These are phyloP conservation scores for Arthroderma sp. DNA, from an alignment of 2,329 filamentous ascomycete species.

Conservation along the genomic window DNA sequence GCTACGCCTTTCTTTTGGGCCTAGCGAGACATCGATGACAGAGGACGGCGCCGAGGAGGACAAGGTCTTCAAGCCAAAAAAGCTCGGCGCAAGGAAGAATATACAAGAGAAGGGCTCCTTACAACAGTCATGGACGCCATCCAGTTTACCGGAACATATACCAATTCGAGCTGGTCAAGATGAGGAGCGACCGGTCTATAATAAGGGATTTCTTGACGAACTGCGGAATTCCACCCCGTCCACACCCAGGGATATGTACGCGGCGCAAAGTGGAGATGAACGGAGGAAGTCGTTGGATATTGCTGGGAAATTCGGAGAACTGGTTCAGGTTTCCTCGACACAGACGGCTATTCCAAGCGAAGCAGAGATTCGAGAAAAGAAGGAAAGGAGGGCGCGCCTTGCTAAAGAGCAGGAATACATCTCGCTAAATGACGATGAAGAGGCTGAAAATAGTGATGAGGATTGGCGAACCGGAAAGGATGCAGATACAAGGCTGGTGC, in stretches of 20 bases:
- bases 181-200: slow-evolving; percentile 66
- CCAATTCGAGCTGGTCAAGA: slow-evolving; percentile 48
- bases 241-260: slow-evolving; percentile 50
- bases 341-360: slow-evolving; percentile 56
- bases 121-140: slow-evolving; percentile 39
- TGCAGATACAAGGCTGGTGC: slow-evolving; percentile 59
- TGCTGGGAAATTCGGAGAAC: slow-evolving; percentile 35
- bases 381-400: slow-evolving; percentile 69
- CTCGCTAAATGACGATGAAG: slow-evolving; percentile 19
- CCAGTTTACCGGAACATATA: slow-evolving; percentile 37
- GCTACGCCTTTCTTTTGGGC: slow-evolving; percentile 5
- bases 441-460: slow-evolving; percentile 20
- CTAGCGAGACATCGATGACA: slow-evolving; percentile 3
- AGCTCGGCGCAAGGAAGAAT: slow-evolving; percentile 48
- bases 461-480: slow-evolving; percentile 40
- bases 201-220: slow-evolving; percentile 72
- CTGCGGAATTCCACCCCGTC: slow-evolving; percentile 75
- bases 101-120: slow-evolving; percentile 55
- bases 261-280: slow-evolving; percentile 8
- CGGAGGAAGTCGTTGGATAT: slow-evolving; percentile 36
- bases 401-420: slow-evolving; percentile 52
- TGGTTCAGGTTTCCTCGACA: slow-evolving; percentile 18
- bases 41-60: slow-evolving; percentile 41
- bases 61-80: slow-evolving; percentile 49
- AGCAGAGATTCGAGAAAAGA: slow-evolving; percentile 79